Conservation (phyloP, 2,329 filamentous ascomycete genomes). For the Clarireedia homoeocarpa region DNA sequence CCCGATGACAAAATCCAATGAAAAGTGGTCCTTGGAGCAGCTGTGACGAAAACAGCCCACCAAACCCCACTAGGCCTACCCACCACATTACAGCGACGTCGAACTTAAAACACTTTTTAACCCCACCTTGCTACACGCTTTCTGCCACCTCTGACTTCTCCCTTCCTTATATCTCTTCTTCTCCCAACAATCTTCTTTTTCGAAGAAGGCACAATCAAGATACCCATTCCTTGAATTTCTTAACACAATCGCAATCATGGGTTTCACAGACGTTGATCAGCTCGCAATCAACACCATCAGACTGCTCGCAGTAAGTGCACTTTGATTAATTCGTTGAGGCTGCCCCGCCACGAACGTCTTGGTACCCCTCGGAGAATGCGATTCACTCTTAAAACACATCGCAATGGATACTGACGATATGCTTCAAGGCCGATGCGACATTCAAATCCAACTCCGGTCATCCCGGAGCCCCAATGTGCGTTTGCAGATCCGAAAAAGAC, state of each 20-base stretch:
- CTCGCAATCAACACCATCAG: slow-evolving; percentile 98
- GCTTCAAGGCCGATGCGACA: slow-evolving; percentile 85
- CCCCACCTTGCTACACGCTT: neutral
- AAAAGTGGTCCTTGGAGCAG: neutral
- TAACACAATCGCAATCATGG: slow-evolving; percentile 48
- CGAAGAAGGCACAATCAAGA: neutral
- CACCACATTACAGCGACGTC: neutral
- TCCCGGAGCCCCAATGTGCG: slow-evolving; percentile 94
- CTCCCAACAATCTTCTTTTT: neutral
- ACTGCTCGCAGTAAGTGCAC: slow-evolving; percentile 74
- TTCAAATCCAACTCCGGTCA: slow-evolving; percentile 94
- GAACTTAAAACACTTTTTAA: neutral
- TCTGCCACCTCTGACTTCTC: neutral
- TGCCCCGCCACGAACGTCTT: slow-evolving; percentile 31
- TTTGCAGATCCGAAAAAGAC: slow-evolving; percentile 3
- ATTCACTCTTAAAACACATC: slow-evolving; percentile 3
- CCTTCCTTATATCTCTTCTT: neutral
- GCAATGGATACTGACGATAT: slow-evolving; percentile 13
- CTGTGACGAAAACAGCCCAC: neutral
- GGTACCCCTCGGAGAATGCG: slow-evolving; percentile 23
- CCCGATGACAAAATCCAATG: neutral
- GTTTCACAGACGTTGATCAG: slow-evolving; percentile 79
- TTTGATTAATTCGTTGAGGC: slow-evolving; percentile 13
- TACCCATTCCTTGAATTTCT: neutral
- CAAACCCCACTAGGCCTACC: neutral